phyloP scores from a whole-genome alignment of 768 basidiomycete species.

The Leucosporidium creatinivorum region DNA sequence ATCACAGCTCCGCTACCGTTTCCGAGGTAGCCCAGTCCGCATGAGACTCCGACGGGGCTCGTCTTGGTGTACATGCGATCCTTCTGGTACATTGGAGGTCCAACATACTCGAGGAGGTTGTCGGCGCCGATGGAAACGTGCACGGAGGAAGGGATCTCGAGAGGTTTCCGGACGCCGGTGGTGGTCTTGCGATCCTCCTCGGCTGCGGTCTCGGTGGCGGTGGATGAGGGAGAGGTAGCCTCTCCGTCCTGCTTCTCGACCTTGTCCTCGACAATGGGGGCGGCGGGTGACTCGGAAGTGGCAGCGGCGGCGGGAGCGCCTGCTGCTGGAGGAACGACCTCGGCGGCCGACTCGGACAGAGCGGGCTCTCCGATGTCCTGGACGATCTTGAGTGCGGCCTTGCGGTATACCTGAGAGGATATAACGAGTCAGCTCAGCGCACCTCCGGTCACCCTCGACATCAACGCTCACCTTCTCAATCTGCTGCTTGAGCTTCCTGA shows the following conservation, averaged over 20 bases:
- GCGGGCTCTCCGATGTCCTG: constrained; percentile 63
- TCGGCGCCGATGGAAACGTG: constrained; percentile 74
- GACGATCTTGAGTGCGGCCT: constrained; percentile 86
- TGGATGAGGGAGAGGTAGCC: constrained; percentile 14
- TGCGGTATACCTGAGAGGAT: constrained; percentile 73
- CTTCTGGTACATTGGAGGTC: constrained; percentile 89
- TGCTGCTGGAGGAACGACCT: constrained; percentile 13
- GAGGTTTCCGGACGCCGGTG: constrained; percentile 68
- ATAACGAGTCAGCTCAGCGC: not conserved
- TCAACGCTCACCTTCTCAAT: constrained; percentile 76
- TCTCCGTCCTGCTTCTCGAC: constrained; percentile 32
- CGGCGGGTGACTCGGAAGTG: not conserved
- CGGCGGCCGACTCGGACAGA: constrained; percentile 37
- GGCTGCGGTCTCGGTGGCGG: constrained; percentile 8
- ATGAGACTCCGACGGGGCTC: constrained; percentile 87
- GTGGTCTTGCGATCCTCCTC: constrained; percentile 53
- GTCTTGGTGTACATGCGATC: constrained; percentile 75
- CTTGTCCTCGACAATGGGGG: constrained; percentile 13
- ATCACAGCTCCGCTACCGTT: constrained; percentile 95
- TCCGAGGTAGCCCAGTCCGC: constrained; percentile 89
- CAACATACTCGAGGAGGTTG: constrained; percentile 92
- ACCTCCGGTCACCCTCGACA: not conserved
- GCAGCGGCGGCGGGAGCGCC: not conserved
- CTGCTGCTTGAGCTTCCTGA: constrained; percentile 93
- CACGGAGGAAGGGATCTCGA: constrained; percentile 69